Percentiles rank a stretch among this genome's conserved stretches.
Conservation (phyloP, 2,329 filamentous ascomycete species). For the Diaporthe aspalathi region DNA sequence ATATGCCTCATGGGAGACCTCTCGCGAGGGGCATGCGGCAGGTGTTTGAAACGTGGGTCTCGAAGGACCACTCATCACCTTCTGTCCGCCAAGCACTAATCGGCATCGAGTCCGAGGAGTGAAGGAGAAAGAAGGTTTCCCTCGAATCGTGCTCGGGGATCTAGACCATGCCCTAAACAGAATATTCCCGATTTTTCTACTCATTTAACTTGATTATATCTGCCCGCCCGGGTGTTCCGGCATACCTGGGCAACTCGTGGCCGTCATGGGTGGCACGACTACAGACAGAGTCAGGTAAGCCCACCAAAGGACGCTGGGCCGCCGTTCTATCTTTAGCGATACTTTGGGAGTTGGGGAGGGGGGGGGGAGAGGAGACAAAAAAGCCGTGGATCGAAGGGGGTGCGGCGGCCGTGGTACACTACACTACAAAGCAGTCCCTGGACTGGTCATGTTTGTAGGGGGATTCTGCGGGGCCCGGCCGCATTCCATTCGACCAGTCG, state of each 20-base stretch:
- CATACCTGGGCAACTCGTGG: neutral
- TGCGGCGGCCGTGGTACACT: neutral
- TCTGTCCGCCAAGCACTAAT: slow-evolving; percentile 5
- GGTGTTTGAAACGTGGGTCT: slow-evolving; percentile 11
- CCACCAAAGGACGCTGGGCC: slow-evolving; percentile 11
- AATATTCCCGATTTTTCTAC: neutral
- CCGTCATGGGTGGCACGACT: slow-evolving; percentile 18
- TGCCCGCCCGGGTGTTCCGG: neutral
- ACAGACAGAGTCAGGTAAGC: neutral
- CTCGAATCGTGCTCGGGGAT: slow-evolving; percentile 13
- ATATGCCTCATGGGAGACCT: neutral
- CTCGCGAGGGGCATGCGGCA: neutral
- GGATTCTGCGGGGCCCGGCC: slow-evolving; percentile 17
- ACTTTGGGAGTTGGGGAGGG: neutral
- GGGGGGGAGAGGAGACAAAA: neutral
- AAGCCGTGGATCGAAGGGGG: slow-evolving; percentile 4
- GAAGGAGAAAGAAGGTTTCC: neutral
- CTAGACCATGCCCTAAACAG: neutral
- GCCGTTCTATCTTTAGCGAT: slow-evolving; percentile 24
- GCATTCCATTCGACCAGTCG: slow-evolving; percentile 10
- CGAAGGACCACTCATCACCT: neutral
- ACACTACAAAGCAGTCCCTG: too few relatives aligned
- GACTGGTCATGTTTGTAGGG: neutral
- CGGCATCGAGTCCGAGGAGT: neutral
- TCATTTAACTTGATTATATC: neutral